Evolutionary conservation across 2,329 filamentous ascomycete genomes (phyloP), one percentile per base, ranked within the genome.

Genomic region (Incumbomyces delicatus): DNA sequence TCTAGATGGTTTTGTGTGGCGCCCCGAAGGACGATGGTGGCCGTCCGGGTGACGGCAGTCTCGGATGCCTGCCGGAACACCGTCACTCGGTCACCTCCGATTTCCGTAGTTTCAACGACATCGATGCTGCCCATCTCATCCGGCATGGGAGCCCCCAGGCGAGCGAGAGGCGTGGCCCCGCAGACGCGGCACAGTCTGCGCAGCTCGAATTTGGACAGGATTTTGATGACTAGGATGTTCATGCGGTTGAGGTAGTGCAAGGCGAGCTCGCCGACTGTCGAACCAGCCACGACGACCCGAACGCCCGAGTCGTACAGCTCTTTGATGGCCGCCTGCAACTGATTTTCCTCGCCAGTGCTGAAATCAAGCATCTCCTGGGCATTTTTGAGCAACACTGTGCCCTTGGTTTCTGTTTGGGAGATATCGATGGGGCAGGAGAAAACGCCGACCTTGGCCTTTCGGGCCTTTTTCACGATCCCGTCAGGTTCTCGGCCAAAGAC

Each of bases 311-410:
- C 92, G 66, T 95, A 82, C 17, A 98, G 78, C 68, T 95, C 89
- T 76, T 96, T 96, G 73, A 98, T 86, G 42, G 83, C 76, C 38
- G 81, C 76, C 72, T 98, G 92, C 41, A 98, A 80, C 65, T 95
- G 90, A 46, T 74, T 71, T 72, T 98, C 92, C 72, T 98, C 92
- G 52, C 92, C 94, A 73, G 89, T 95, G 60, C 87, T 95, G 70
- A 96, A 98, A 64, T 96, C 85, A 64, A 96, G 77, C 87, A 98
- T 96, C 71, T 98, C 92, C 74, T 96, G 85, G 50, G 90, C 90
- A 64, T 95, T 98, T 71, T 98, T 87, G 60, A 98, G 70, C 44
- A 98, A 77, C 37, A 98, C 92, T 10, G 92, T 98, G 41, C 94
- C 94, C 77, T 98, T 98, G 61, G 92, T 98, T 73, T 98, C 92